phyloP scores from a whole-genome alignment of 2,329 filamentous ascomycete species.

The Trichophyton mentagrophytes region DNA sequence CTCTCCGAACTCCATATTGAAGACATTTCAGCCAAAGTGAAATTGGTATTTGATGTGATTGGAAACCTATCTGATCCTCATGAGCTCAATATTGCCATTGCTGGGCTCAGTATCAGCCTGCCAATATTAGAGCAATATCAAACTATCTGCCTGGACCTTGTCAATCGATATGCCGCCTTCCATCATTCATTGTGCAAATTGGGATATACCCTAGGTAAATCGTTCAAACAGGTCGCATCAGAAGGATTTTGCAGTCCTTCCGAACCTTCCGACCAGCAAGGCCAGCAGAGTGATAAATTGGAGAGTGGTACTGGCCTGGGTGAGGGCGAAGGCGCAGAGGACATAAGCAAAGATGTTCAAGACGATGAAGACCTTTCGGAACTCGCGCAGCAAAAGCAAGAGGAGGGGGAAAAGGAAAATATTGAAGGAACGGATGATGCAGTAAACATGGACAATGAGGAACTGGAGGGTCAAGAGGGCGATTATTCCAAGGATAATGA shows the following conservation, averaged over 20 bases:
- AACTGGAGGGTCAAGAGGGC: constrained; percentile 74
- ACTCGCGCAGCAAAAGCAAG: constrained; percentile 69
- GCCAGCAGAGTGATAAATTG: constrained; percentile 62
- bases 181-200: constrained; percentile 63
- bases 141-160: constrained; percentile 45
- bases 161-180: constrained; percentile 48
- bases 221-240: constrained; percentile 64
- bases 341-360: constrained; percentile 93
- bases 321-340: constrained; percentile 86
- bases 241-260: constrained; percentile 86
- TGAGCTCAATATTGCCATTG: constrained; percentile 37
- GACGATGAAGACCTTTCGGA: constrained; percentile 89
- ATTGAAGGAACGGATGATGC: constrained; percentile 36
- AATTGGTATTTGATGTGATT: constrained; percentile 35
- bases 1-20: constrained; percentile 48
- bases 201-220: constrained; percentile 60
- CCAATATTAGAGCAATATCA: constrained; percentile 68
- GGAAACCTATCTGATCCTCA: constrained; percentile 32
- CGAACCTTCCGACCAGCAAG: constrained; percentile 61
- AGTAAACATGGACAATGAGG: constrained; percentile 58
- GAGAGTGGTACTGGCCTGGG: constrained; percentile 88
- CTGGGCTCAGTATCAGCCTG: constrained; percentile 47
- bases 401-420: constrained; percentile 27
- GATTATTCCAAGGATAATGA: constrained; percentile 41
- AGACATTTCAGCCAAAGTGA: constrained; percentile 40